Evolutionary conservation across 192 early-diverging fungal species (phyloP), one percentile per base, ranked within the genome.

Genomic region (Linnemannia hyalina): DNA sequence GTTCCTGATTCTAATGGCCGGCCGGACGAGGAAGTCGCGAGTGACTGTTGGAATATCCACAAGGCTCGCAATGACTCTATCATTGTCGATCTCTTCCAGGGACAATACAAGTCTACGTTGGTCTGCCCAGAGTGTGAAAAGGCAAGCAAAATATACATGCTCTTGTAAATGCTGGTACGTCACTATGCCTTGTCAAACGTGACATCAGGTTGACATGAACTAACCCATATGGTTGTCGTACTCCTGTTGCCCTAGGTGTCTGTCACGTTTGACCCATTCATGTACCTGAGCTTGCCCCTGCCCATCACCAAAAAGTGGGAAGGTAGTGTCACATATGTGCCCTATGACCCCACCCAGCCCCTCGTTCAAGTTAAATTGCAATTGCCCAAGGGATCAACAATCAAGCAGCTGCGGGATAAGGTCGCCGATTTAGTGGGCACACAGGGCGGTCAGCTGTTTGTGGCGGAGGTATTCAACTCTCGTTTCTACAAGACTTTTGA

Each of bases 41-140:
- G 46, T 76, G 89, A 57, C 73, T 86, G 69, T 40, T 86, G 89
- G 42, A 94, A 97, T 82, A 75, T 70, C 35, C 97, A 98, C 88
- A 91, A 92, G 23, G 71, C 88, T 38, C 88, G 91, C 32, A 99
- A 99, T 88, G 92, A 93, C 82, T 96, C 95, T 54, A 93, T 98
- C 41, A 91, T 99, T 83, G 96, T 97, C n/a, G 95, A 94, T 75
- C 88, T 98, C 22, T 99, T 99, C 85, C 97, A 99, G 88, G 98
- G 95, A 13, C 95, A 94, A 75, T 90, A 94, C 44, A 91, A 93
- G 65, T 95, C 92, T 35, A 79, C 88, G 73, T 77, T 98, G 55
- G 83, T 89, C 60, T 98, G 97, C 77, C 75, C 93, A 40, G 92
- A 92, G 16, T 98, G 97, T 79, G 74, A 90, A 0, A 82, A 93